phyloP scores from a whole-genome alignment of 2,329 filamentous ascomycete species.

The Monosporascus sp. region DNA sequence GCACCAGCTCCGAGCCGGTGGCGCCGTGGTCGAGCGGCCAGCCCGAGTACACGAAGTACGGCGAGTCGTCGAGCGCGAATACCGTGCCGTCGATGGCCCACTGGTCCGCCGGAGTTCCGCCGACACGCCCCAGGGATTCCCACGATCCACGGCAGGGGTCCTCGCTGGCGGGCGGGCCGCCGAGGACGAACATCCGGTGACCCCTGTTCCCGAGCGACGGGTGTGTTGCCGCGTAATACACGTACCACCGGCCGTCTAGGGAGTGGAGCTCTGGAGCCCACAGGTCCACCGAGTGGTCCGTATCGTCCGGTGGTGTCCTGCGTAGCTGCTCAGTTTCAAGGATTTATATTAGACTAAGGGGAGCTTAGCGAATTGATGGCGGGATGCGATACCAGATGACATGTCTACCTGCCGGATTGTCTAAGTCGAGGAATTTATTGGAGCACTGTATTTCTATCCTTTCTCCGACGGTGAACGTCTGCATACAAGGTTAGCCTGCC shows the following conservation, averaged over 20 bases:
- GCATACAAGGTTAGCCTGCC: background rate
- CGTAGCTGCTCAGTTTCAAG: conserved; percentile 1
- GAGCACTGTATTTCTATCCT: conserved; percentile 28
- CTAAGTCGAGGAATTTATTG: conserved; percentile 20
- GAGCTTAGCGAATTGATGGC: background rate
- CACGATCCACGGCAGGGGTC: conserved; percentile 23
- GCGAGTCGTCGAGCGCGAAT: conserved; percentile 18
- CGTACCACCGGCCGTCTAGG: conserved; percentile 25
- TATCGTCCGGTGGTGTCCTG: conserved; percentile 24
- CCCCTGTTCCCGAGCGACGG: conserved; percentile 22
- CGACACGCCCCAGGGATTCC: conserved; percentile 26
- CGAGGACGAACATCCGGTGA: conserved; percentile 28
- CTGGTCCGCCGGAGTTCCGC: conserved; percentile 20
- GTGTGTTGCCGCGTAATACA: conserved; percentile 27
- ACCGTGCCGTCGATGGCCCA: conserved; percentile 30
- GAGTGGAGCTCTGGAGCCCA: conserved; percentile 29
- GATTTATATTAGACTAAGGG: background rate
- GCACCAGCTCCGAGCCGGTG: conserved; percentile 17
- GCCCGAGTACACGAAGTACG: conserved; percentile 27
- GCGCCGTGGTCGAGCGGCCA: conserved; percentile 20
- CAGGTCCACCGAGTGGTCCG: conserved; percentile 24
- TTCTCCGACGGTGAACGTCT: conserved; percentile 27
- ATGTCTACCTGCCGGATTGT: conserved; percentile 15
- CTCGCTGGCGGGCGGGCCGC: conserved; percentile 19
- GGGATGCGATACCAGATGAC: conserved; percentile 23